Conservation (phyloP, 805 yeast genomes). For the Dipodascus geniculatus region DNA sequence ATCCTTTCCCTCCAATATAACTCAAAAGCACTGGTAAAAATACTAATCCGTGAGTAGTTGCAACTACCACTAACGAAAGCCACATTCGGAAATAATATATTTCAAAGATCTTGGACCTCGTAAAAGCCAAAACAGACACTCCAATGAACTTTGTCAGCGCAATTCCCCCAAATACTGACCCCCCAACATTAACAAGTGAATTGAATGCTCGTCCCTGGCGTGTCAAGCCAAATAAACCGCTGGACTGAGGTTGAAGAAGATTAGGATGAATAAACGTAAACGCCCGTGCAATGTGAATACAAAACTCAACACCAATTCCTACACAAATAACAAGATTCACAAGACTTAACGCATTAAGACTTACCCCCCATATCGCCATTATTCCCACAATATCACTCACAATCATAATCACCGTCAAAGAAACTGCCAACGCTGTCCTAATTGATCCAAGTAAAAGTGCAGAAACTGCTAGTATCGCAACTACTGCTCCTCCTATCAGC, state of each 20-base stretch:
- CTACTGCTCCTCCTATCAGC: constrained; percentile 9
- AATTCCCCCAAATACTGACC: constrained; percentile 83
- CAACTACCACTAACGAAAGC: constrained; percentile 65
- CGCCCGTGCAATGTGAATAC: constrained; percentile 75
- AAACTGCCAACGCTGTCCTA: constrained; percentile 44
- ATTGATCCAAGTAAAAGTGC: constrained; percentile 55
- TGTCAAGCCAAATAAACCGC: constrained; percentile 14
- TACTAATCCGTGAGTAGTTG: constrained; percentile 66
- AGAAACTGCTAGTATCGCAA: constrained; percentile 41
- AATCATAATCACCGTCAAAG: constrained; percentile 49
- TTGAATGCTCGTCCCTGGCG: constrained; percentile 32
- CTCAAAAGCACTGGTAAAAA: constrained; percentile 69
- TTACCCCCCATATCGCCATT: constrained; percentile 62
- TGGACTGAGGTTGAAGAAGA: constrained; percentile 3
- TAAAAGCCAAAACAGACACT: constrained; percentile 73
- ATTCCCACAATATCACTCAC: constrained; percentile 67
- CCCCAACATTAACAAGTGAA: constrained; percentile 72
- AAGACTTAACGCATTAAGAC: constrained; percentile 78
- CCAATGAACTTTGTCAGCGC: constrained; percentile 85
- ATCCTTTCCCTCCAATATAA: constrained; percentile 48
- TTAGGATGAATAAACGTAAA: constrained; percentile 34
- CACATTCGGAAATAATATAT: constrained; percentile 93
- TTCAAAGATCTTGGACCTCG: constrained; percentile 78
- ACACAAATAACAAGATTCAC: constrained; percentile 88
- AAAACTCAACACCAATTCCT: constrained; percentile 89